phyloP scores from a whole-genome alignment of 2,329 filamentous ascomycete species.

The Verruconis gallopava region DNA sequence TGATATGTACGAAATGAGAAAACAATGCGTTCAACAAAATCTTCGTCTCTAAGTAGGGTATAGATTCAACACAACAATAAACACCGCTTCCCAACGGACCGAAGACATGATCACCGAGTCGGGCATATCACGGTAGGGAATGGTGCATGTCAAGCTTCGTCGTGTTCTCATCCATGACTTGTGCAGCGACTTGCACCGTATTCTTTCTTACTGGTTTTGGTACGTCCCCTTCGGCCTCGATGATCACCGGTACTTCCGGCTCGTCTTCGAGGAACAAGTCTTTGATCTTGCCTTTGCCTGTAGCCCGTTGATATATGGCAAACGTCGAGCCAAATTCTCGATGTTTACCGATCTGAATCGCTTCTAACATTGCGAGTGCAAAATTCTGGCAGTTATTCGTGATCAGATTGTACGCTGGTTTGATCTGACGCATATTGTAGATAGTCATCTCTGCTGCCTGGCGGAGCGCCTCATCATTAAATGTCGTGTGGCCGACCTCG shows the following conservation, averaged over 20 bases:
- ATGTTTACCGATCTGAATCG: conserved; percentile 38
- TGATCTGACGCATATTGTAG: conserved; percentile 35
- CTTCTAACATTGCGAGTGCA: conserved; percentile 39
- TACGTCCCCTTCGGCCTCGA: conserved; percentile 12
- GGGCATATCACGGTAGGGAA: background rate
- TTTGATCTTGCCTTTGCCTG: conserved; percentile 36
- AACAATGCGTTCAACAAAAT: too few species aligned
- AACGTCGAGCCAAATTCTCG: conserved; percentile 42
- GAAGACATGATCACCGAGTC: too few species aligned
- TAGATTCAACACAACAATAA: too few species aligned
- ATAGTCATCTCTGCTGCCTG: conserved; percentile 35
- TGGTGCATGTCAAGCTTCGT: conserved; percentile 34
- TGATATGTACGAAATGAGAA: too few species aligned
- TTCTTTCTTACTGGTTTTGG: conserved; percentile 20
- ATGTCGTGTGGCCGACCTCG: conserved; percentile 7
- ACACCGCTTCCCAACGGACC: too few species aligned
- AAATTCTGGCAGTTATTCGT: conserved; percentile 50
- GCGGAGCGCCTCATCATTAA: conserved; percentile 9
- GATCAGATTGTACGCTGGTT: conserved; percentile 44
- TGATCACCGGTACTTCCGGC: conserved; percentile 17
- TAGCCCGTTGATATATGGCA: conserved; percentile 39
- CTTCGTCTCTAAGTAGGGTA: too few species aligned
- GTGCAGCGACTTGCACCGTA: conserved; percentile 36
- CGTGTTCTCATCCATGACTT: conserved; percentile 43
- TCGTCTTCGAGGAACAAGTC: conserved; percentile 36